Evolutionary conservation across 202 grass and related monocot species (phyloP).

Genomic region (Brachypodium distachyon): DNA sequence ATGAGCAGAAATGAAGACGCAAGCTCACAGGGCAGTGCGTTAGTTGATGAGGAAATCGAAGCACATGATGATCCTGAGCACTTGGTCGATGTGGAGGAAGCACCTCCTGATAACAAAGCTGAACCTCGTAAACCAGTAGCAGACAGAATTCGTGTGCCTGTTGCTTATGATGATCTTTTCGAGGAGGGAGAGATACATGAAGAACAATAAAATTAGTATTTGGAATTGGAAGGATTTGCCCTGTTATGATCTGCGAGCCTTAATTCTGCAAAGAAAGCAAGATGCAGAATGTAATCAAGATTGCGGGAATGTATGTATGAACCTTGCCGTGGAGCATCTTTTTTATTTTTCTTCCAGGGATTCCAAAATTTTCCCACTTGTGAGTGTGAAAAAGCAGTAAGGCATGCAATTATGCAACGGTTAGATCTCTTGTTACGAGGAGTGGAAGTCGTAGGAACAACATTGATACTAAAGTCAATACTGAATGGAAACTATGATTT

Average conservation of each 20-base stretch:
- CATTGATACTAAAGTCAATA: background rate
- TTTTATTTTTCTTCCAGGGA: background rate
- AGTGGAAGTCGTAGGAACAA: background rate
- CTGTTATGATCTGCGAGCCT: background rate
- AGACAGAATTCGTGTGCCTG: conserved; percentile 71
- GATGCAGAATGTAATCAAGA: too few species aligned
- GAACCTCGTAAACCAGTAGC: conserved; percentile 37
- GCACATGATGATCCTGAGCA: conserved; percentile 29
- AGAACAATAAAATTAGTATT: conserved; percentile 20
- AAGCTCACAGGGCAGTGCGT: conserved; percentile 45
- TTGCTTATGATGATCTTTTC: conserved; percentile 80
- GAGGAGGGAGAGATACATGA: conserved; percentile 91
- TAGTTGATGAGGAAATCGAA: conserved; percentile 58
- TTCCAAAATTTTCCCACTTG: background rate
- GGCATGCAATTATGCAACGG: background rate
- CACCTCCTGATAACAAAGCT: conserved; percentile 24
- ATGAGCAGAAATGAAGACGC: conserved; percentile 46
- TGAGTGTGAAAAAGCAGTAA: background rate
- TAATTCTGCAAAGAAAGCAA: conserved; percentile 4
- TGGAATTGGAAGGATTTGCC: background rate
- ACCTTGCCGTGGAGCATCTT: background rate
- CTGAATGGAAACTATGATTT: background rate
- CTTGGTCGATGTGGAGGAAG: conserved; percentile 6
- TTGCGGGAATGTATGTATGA: background rate
- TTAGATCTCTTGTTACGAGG: background rate